phyloP scores from a whole-genome alignment of 139 green algal genomes.

The Pseudopediastrum boryanum region DNA sequence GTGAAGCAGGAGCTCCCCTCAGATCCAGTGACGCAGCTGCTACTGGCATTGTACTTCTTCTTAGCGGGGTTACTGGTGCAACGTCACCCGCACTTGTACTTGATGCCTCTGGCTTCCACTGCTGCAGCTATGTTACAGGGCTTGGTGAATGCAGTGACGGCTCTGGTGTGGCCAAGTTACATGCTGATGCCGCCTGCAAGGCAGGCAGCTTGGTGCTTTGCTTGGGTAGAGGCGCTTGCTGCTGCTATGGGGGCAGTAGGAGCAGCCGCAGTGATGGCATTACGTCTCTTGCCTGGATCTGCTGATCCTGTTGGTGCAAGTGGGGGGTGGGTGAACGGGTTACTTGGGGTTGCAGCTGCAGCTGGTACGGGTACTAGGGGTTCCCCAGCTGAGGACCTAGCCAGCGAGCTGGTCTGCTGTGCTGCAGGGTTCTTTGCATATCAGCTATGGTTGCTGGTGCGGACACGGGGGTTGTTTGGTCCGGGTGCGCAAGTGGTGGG shows the following conservation, averaged over 20 bases:
- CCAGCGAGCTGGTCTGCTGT: background rate
- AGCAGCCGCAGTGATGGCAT: background rate
- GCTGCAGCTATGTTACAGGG: conserved; percentile 34
- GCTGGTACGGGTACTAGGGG: conserved; percentile 43
- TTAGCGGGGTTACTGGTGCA: conserved; percentile 75
- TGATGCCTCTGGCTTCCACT: conserved; percentile 68
- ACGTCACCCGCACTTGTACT: conserved; percentile 68
- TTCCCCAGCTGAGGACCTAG: conserved; percentile 3
- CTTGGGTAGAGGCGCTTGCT: conserved; percentile 32
- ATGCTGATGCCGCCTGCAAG: background rate
- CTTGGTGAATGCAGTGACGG: background rate
- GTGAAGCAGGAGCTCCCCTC: conserved; percentile 49
- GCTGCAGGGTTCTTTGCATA: conserved; percentile 79
- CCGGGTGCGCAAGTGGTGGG: no score
- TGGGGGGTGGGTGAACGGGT: background rate
- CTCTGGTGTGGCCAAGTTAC: background rate
- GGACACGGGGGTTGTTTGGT: conserved; percentile 32
- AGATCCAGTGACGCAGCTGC: conserved; percentile 62
- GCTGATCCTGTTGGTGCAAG: background rate
- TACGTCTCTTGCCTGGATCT: background rate
- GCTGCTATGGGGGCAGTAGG: conserved; percentile 20
- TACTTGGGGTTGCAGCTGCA: background rate
- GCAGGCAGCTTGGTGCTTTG: background rate
- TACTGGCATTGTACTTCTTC: conserved; percentile 87
- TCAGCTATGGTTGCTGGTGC: conserved; percentile 71